Evolutionary conservation across 306 rosid species (phyloP).

Genomic region (Cicer pinnatifidum): DNA sequence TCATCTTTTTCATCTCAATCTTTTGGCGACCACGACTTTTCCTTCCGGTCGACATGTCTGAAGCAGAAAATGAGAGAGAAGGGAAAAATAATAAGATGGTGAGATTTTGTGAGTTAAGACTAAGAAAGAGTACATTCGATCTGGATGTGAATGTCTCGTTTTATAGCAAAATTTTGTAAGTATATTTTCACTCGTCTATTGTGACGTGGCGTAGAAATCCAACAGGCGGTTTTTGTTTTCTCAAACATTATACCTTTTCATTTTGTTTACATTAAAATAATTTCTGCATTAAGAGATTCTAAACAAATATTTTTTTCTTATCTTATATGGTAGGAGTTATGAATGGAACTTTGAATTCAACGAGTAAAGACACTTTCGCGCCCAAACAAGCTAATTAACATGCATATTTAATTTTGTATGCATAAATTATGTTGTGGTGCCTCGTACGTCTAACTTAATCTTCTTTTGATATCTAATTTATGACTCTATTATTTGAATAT

Average conservation of each 20-base stretch:
- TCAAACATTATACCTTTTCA: background rate
- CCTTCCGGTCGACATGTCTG: conserved; percentile 8
- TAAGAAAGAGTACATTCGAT: background rate
- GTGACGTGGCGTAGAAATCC: background rate
- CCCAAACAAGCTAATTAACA: too few species aligned
- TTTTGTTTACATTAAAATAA: background rate
- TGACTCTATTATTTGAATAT: too few species aligned
- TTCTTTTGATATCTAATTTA: too few species aligned
- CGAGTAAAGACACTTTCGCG: too few species aligned
- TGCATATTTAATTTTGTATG: too few species aligned
- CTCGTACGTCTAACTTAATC: too few species aligned
- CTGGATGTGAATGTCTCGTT: background rate
- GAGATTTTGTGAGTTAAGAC: background rate
- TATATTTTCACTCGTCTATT: background rate
- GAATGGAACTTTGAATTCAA: too few species aligned
- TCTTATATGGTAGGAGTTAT: background rate
- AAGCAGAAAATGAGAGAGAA: background rate
- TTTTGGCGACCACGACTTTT: conserved; percentile 42
- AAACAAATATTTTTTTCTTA: background rate
- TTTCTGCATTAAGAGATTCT: conserved; percentile 13
- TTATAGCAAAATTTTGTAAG: conserved; percentile 11
- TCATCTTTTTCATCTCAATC: conserved; percentile 50
- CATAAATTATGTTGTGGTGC: too few species aligned
- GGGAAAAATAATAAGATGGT: background rate
- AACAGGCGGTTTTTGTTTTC: background rate